Evolutionary conservation across 2,329 filamentous ascomycete species (phyloP), one percentile per base, ranked within the genome.

Genomic region (Sclerotinia nivalis): DNA sequence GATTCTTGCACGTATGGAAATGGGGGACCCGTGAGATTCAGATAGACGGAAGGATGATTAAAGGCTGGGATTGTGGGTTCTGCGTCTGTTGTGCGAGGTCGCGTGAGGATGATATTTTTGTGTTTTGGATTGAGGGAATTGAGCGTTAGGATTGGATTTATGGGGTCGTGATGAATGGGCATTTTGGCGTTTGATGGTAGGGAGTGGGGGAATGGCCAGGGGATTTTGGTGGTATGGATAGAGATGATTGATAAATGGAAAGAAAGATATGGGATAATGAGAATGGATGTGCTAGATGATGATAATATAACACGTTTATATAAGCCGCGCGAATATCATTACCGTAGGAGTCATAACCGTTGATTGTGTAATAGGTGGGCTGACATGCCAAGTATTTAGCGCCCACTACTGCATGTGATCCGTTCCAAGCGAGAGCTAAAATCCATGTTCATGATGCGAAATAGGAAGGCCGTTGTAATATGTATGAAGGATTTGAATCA

Each of bases 21-120:
- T 1, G 66, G 56, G 5, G 66, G 66, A 2, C 66, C 66, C 1
- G 54, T 68, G 2, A 68, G 37, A 18, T 37, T 28, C 0, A 50
- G 49, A n/a, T 62, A 68, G 49, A 68, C 12, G n/a, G 56, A 22
- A 5, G 66, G 56, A 4, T 68, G n/a, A 8, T 60, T 45, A 10
- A 68, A 28, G 6, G 55, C 45, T 1, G 18, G n/a, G 47, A 68
- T 68, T 10, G 56, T 47, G 2, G 4, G 1, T n/a, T 25, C 18
- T 15, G 43, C 52, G 12, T 68, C 66, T 15, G 56, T 31, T 8
- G n/a, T 37, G 7, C 66, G 66, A 0, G 66, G 66, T 4, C n/a
- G 52, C 0, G 66, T 68, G 31, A 68, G 66, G 12, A 68, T 68
- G n/a, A 68, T 59, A 0, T 68, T 68, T 59, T 68, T 15, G 54